Percentiles rank a stretch among this genome's conserved stretches.
Evolutionary conservation across 2,329 filamentous ascomycete genomes (phyloP).

Genomic region (Exophiala phaeomuriformis): DNA sequence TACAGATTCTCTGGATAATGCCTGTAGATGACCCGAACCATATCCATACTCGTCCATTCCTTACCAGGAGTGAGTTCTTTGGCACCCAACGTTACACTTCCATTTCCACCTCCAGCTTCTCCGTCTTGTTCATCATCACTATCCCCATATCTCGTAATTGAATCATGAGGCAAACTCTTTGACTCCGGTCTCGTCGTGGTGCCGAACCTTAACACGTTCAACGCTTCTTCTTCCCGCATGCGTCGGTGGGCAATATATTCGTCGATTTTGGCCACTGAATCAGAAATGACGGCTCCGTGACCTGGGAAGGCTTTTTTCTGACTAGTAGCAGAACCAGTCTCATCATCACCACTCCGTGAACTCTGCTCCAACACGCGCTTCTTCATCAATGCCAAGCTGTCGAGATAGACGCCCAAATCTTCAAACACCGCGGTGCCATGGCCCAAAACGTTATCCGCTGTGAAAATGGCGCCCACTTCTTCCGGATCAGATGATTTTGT

Average conservation of each 20-base stretch:
- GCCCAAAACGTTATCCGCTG: constrained; percentile 80
- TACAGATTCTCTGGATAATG: constrained; percentile 71
- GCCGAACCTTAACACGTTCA: constrained; percentile 53
- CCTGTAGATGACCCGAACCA: constrained; percentile 82
- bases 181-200: constrained; percentile 23
- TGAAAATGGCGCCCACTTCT: constrained; percentile 77
- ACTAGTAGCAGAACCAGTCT: background rate
- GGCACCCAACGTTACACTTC: constrained; percentile 14
- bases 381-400: constrained; percentile 61
- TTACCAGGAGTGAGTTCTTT: constrained; percentile 29
- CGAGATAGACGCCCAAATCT: constrained; percentile 61
- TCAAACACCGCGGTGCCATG: constrained; percentile 84
- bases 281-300: constrained; percentile 70
- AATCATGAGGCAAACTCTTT: constrained; percentile 22
- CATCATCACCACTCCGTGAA: background rate
- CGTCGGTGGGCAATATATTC: constrained; percentile 81
- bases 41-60: constrained; percentile 64
- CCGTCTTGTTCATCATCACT: constrained; percentile 28
- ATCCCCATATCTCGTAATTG: constrained; percentile 18
- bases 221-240: constrained; percentile 69
- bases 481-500: constrained; percentile 33
- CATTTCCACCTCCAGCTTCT: constrained; percentile 31
- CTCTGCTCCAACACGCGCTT: constrained; percentile 6
- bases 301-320: constrained; percentile 68
- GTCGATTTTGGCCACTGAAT: constrained; percentile 62